phyloP scores from a whole-genome alignment of 2,329 filamentous ascomycete species.

The Aspergillus eucalypticola region DNA sequence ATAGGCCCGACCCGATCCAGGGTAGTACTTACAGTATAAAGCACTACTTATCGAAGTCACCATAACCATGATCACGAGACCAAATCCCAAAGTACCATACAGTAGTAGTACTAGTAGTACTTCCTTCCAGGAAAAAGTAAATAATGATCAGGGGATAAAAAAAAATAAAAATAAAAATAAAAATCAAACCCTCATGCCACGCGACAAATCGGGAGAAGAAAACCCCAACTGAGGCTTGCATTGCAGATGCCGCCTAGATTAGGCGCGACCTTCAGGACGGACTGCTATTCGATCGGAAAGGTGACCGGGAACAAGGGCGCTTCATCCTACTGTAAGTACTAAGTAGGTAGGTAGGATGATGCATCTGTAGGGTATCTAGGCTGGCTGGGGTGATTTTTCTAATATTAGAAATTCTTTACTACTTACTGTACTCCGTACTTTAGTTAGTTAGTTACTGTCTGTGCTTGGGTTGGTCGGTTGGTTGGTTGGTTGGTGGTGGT shows the following conservation, averaged over 20 bases:
- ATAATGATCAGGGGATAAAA: background rate
- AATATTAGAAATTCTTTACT: background rate
- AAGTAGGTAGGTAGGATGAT: background rate
- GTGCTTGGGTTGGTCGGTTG: no score
- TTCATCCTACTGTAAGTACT: background rate
- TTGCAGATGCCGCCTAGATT: background rate
- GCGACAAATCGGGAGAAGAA: background rate
- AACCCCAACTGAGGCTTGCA: background rate
- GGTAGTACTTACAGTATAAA: no score
- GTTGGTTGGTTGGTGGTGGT: no score
- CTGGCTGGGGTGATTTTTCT: background rate
- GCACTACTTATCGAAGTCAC: no score
- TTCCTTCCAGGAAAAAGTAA: background rate
- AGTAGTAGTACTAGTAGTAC: no score
- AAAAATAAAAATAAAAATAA: background rate
- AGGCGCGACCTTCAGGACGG: background rate
- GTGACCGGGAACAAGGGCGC: background rate
- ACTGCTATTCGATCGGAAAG: background rate
- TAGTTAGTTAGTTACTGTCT: no score
- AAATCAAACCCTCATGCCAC: background rate
- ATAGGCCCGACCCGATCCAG: no score
- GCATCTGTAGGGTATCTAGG: background rate
- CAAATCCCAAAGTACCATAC: background rate
- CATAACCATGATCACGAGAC: no score
- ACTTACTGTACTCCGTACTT: no score